Conservation (phyloP, 805 yeast species). For the Teunomyces atbi region DNA sequence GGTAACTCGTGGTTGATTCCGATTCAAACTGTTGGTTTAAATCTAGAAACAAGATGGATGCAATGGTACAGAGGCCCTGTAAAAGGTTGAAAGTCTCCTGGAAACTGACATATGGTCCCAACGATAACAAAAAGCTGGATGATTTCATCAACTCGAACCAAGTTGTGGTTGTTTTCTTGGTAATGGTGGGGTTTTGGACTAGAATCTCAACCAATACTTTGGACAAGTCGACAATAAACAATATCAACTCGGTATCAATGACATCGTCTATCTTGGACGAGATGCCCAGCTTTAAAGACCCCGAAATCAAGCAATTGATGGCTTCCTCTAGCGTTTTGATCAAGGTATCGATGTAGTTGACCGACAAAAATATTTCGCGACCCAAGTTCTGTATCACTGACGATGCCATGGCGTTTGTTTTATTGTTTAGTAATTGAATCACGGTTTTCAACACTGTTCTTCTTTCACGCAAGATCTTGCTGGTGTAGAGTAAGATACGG, state of each 20-base stretch:
- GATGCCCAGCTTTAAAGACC: constrained; percentile 11
- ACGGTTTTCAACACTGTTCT: constrained; percentile 45
- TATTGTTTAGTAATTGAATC: constrained; percentile 24
- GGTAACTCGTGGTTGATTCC: constrained; percentile 24
- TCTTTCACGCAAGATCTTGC: constrained; percentile 50
- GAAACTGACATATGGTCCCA: constrained; percentile 25
- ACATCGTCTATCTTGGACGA: constrained; percentile 20
- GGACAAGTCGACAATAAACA: constrained; percentile 32
- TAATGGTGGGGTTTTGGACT: constrained; percentile 33
- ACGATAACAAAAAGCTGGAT: constrained; percentile 21
- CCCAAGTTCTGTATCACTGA: constrained; percentile 36
- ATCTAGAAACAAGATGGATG: constrained; percentile 55
- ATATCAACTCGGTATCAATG: constrained; percentile 27
- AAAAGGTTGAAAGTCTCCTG: constrained; percentile 33
- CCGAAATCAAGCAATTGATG: constrained; percentile 9
- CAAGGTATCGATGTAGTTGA: constrained; percentile 21
- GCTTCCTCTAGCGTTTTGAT: constrained; percentile 16
- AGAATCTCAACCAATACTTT: constrained; percentile 41
- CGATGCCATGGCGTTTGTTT: constrained; percentile 19
- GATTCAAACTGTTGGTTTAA: constrained; percentile 47
- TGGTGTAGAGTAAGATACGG: constrained; percentile 32
- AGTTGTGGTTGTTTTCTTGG: constrained; percentile 31
- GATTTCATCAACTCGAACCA: constrained; percentile 59
- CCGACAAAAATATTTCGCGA: constrained; percentile 35
- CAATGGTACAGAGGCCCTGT: constrained; percentile 47